phyloP scores from a whole-genome alignment of 345 rosid species.

The Zanthoxylum bungeanum region DNA sequence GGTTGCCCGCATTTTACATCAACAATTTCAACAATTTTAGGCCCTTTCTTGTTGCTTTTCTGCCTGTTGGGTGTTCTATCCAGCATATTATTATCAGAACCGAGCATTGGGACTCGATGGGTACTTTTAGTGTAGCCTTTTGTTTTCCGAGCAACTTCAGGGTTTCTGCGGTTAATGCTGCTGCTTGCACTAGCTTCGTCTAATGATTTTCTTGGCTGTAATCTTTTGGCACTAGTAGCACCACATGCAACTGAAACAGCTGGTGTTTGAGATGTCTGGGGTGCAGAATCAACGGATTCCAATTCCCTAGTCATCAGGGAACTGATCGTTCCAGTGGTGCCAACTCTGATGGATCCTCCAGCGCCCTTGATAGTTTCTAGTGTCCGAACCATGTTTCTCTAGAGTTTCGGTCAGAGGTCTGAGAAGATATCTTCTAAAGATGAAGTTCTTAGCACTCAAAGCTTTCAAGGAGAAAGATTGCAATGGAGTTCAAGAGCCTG shows the following conservation, averaged over 20 bases:
- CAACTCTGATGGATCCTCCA: constrained; percentile 85
- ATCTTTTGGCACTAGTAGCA: constrained; percentile 49
- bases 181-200: constrained; percentile 82
- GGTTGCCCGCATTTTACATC: constrained; percentile 83
- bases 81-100: constrained; percentile 43
- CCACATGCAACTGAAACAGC: constrained; percentile 52
- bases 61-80: constrained; percentile 60
- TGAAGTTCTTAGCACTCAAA: constrained; percentile 12
- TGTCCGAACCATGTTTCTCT: constrained; percentile 61
- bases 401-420: constrained; percentile 5
- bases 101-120: constrained; percentile 64
- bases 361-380: constrained; percentile 75
- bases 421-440: constrained; percentile 12
- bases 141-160: constrained; percentile 38
- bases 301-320: constrained; percentile 82
- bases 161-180: constrained; percentile 29
- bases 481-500: constrained; percentile 7
- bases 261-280: constrained; percentile 39
- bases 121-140: constrained; percentile 42
- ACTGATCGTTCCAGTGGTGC: constrained; percentile 80
- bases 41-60: constrained; percentile 53
- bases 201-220: constrained; percentile 52
- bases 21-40: constrained; percentile 75
- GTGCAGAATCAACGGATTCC: constrained; percentile 51
- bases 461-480: background rate